Conservation (phyloP, 345 rosid genomes). For the Adansonia digitata region DNA sequence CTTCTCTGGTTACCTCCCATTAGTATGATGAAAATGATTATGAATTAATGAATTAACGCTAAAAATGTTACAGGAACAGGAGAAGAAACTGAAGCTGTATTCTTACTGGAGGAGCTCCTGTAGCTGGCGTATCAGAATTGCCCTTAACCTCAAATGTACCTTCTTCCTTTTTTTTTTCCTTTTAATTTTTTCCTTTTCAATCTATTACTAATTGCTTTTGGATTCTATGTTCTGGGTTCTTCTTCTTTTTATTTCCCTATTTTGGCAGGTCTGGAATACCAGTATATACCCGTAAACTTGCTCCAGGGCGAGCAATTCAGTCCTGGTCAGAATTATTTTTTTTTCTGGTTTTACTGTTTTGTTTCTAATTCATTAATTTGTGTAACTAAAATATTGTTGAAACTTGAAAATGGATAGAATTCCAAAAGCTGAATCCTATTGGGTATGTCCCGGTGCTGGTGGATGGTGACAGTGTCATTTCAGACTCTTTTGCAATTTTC, state of each 20-base stretch:
- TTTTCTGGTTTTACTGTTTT: neutral
- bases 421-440: slow-evolving; percentile 66
- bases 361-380: neutral
- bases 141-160: slow-evolving; percentile 70
- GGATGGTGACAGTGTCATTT: slow-evolving; percentile 60
- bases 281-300: slow-evolving; percentile 59
- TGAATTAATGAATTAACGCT: neutral
- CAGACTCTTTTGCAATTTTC: slow-evolving; percentile 79
- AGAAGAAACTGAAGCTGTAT: slow-evolving; percentile 38
- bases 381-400: neutral
- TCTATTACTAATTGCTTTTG: neutral
- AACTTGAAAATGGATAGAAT: slow-evolving; percentile 40
- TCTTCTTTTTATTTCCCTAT: neutral
- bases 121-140: slow-evolving; percentile 66
- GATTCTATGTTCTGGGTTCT: no score
- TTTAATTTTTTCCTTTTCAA: neutral
- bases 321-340: slow-evolving; percentile 38
- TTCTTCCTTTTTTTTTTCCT: neutral
- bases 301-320: slow-evolving; percentile 48
- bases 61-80: neutral
- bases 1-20: neutral
- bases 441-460: slow-evolving; percentile 69
- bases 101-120: slow-evolving; percentile 80
- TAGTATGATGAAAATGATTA: neutral
- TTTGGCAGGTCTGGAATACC: slow-evolving; percentile 55